Base-by-base conservation (phyloP, 768 basidiomycete species). In the Suillus paluster region DNA sequence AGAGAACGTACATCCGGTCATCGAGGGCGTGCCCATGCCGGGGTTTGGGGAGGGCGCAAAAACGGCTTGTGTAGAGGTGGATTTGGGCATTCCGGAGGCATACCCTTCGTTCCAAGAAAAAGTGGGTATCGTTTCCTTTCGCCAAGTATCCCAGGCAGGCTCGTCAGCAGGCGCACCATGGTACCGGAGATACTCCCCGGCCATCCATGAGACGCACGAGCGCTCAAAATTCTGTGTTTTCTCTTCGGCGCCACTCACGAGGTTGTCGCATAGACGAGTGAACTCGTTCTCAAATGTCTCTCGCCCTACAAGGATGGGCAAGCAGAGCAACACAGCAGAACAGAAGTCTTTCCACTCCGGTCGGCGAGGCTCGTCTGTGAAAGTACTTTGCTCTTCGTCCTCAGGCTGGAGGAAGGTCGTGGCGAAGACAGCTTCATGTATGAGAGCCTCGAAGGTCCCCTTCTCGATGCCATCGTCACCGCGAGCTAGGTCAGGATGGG, bases 351-450 rank as follows among this genome's bases (percentile, higher is more conserved):
- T 82, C 90, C 89, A 92, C 62, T 69, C 65, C 58, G 46, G 61
- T 34, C 60, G 63, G 27, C 69, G 67, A 21, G 50, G 38, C 23
- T 66, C 60, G n/a, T 48, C 63, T 36, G 57, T 30, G 34, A 60
- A 46, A 33, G 27, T 54, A 6, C 27, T 25, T 30, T n/a, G 49
- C 30, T 30, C 49, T 11, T 60, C 63, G n/a, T 71, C 69, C 34
- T 55, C 38, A 55, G 71, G 54, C 48, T 46, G 14, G 41, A 77
- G 58, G 70, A 89, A 92, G 15, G 85, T 86, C 1, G 92, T 93
- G 14, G 84, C 88, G 70, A 95, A 95, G 14, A 92, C 87, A 12
- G 85, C 77, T 74, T 95, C 94, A 68, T 96, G 94, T 0, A 89
- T 76, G 7, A 95, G 80, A 1, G 94, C 92, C 71, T 94, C 93